Base-by-base conservation (phyloP, 1,284 basidiomycete genomes). In the Tremellales sp. region DNA sequence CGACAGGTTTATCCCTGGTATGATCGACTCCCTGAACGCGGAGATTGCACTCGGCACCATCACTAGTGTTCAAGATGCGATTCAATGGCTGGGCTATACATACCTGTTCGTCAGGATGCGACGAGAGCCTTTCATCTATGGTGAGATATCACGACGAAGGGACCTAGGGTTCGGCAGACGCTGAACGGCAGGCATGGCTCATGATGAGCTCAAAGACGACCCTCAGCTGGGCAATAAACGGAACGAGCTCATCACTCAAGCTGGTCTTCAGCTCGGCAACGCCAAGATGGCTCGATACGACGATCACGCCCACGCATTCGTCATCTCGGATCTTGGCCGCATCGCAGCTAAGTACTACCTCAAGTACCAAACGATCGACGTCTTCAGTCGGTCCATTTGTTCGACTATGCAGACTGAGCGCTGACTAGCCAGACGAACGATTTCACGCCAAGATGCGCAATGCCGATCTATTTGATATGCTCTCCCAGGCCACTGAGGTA, bases 261-360 rank as follows among this genome's bases (percentile, higher is more conserved):
- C 91, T 1, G 89, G 89, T 15, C 77, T 79, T 43, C 81, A 79
- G 53, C 81, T 99, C 1, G 80, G 82, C n/a, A 77, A 82, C 26
- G 80, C 84, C 17, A 80, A 82, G 50, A 99, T 99, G 96, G 84
- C 97, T 49, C 78, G 81, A 24, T 87, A 85, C 62, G 84, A 92
- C 64, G 75, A 78, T 40, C 67, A 74, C 3, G 79, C 77, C 3
- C 85, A 83, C 33, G 75, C 79, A 1, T 84, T 97, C 51, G 76
- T 79, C 3, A 84, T 87, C 56, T 90, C 88, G 12, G 92, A 97
- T 60, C 75, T 97, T 3, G 96, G 96, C 13, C 80, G 91, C 52
- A 94, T 98, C 60, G 93, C 96, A 0, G 91, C 94, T 2, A 92
- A 88, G 68, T 99, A 97, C 74, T 99, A 98, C 74, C 87, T 99